Evolutionary conservation across 768 basidiomycete species (phyloP), one percentile per base, ranked within the genome.

Genomic region (Calvatia gigantea): DNA sequence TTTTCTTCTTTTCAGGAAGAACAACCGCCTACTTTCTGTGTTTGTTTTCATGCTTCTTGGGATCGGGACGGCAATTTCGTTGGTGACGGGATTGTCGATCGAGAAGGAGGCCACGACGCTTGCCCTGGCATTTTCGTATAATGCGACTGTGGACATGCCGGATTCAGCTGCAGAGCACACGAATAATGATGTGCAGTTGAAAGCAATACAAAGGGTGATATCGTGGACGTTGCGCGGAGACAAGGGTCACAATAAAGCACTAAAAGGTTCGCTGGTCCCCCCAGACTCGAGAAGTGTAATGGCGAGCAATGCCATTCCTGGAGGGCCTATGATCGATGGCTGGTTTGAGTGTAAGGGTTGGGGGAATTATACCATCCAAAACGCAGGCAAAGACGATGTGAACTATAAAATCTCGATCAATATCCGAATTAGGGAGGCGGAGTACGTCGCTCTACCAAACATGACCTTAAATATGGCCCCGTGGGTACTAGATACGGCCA

Each of bases 31-130:
- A 15, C 59, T 62, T 19, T 52, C 55, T 19, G 4, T 58, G 12
- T 57, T 55, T 19, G 48, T 62, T 19, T 53, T 60, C 11, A 33
- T 19, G n/a, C 46, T 60, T 1, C 17, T 62, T 6, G 59, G 52
- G 1, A 46, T 60, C 28, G 35, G 45, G 21, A 27, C 58, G 3
- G 51, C 54, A 3, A 54, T 59, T 6, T 54, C 54, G 7, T 46
- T 61, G n/a, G 31, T 59, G 15, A 45, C 41, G 23, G 56, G 61
- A 37, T 41, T 62, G 15, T 62, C 61, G 6, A 58, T 62, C 19
- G 29, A 49, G 8, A 56, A 50, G 25, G 51, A 53, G 27, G 29
- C 9, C 7, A 56, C 38, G 23, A 37, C 41, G 28, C 33, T 33
- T n/a, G 6, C 19, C 3, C 17, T 58, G 7, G 27, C 41, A 17